phyloP scores from a whole-genome alignment of 2,329 filamentous ascomycete species.

The Penicillium sp. region DNA sequence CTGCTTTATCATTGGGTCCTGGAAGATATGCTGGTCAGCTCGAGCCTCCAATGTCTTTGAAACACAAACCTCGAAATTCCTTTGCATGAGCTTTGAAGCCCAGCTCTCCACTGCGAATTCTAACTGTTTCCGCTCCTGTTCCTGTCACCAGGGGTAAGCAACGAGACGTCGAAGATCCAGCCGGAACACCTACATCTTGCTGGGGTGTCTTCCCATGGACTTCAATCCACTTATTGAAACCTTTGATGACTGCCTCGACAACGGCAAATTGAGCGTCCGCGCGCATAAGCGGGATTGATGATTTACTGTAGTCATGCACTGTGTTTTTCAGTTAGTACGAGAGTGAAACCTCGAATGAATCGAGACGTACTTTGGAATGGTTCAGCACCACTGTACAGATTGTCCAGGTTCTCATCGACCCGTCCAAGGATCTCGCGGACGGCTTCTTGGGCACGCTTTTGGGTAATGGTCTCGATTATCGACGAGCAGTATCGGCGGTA shows the following conservation, averaged over 20 bases:
- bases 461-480: slow-evolving; percentile 83
- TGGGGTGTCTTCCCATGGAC: slow-evolving; percentile 55
- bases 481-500: slow-evolving; percentile 88
- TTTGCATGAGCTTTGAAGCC: slow-evolving; percentile 44
- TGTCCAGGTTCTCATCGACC: slow-evolving; percentile 72
- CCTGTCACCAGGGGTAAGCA: slow-evolving; percentile 26
- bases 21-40: slow-evolving; percentile 16
- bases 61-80: slow-evolving; percentile 40
- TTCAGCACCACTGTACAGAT: slow-evolving; percentile 71
- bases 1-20: slow-evolving; percentile 82
- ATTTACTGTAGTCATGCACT: slow-evolving; percentile 45
- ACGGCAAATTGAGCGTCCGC: slow-evolving; percentile 90
- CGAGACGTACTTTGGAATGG: slow-evolving; percentile 63
- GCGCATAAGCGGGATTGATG: slow-evolving; percentile 56
- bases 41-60: background rate
- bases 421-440: slow-evolving; percentile 82
- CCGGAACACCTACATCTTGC: slow-evolving; percentile 43
- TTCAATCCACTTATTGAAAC: slow-evolving; percentile 78
- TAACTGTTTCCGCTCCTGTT: slow-evolving; percentile 42
- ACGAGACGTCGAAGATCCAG: background rate
- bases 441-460: slow-evolving; percentile 79
- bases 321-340: background rate
- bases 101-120: slow-evolving; percentile 45
- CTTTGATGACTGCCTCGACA: slow-evolving; percentile 84
- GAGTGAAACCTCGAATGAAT: background rate